Evolutionary conservation across 2,329 filamentous ascomycete species (phyloP).

Genomic region (Westerdykella ornata): DNA sequence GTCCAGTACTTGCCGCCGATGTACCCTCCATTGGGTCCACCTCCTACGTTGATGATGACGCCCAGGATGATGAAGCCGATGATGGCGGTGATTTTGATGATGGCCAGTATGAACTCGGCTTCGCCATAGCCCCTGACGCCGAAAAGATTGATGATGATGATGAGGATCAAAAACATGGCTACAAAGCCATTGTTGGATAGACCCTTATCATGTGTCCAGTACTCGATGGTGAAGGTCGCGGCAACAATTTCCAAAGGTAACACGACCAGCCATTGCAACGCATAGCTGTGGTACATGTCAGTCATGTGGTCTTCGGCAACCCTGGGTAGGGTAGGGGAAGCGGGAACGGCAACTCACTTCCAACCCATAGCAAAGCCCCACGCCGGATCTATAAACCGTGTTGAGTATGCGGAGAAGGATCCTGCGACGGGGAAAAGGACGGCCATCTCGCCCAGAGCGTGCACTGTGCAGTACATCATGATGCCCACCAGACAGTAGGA

Average conservation of each 20-base stretch:
- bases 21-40: slow-evolving; percentile 56
- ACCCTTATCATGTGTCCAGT: slow-evolving; percentile 56
- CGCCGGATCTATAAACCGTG: slow-evolving; percentile 83
- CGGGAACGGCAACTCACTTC: slow-evolving; percentile 47
- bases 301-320: slow-evolving; percentile 6
- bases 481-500: slow-evolving; percentile 58
- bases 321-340: slow-evolving; percentile 5
- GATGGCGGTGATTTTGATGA: slow-evolving; percentile 78
- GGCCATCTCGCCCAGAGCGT: slow-evolving; percentile 85
- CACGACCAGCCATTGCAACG: slow-evolving; percentile 78
- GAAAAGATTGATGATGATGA: slow-evolving; percentile 77
- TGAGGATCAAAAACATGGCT: slow-evolving; percentile 68
- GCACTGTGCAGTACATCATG: slow-evolving; percentile 89
- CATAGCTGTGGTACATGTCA: slow-evolving; percentile 48
- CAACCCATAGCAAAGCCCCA: slow-evolving; percentile 96
- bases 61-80: slow-evolving; percentile 86
- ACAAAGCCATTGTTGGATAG: slow-evolving; percentile 61
- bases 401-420: slow-evolving; percentile 87
- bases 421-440: slow-evolving; percentile 86
- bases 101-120: slow-evolving; percentile 79
- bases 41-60: slow-evolving; percentile 78
- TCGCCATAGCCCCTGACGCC: slow-evolving; percentile 86
- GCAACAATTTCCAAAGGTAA: slow-evolving; percentile 82
- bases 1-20: slow-evolving; percentile 75
- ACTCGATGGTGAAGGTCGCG: slow-evolving; percentile 74